Conservation (phyloP, 2,329 filamentous ascomycete species). For the Fusarium sp. region DNA sequence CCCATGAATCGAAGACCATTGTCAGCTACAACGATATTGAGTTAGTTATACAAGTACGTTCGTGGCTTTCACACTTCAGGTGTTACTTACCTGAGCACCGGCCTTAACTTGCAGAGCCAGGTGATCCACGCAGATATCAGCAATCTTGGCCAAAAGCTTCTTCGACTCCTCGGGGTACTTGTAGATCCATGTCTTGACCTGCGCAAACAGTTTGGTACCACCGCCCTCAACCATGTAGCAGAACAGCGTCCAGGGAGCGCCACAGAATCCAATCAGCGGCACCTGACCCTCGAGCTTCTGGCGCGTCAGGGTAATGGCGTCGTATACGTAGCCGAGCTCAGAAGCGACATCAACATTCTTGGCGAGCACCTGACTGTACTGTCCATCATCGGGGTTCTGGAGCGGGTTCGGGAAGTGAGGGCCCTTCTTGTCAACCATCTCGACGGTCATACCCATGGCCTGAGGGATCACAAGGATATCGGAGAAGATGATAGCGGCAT, state of each 20-base stretch:
- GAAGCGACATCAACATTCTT: conserved; percentile 86
- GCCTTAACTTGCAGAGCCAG: conserved; percentile 92
- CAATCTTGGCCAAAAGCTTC: conserved; percentile 88
- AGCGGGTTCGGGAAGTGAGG: conserved; percentile 94
- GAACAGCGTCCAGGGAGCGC: conserved; percentile 95
- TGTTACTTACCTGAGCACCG: conserved; percentile 80
- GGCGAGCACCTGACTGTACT: conserved; percentile 84
- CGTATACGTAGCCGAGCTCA: conserved; percentile 94
- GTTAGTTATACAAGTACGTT: conserved; percentile 6
- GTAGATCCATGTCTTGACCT: conserved; percentile 98
- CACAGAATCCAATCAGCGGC: conserved; percentile 95
- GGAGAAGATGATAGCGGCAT: conserved; percentile 98
- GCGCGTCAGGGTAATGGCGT: conserved; percentile 91
- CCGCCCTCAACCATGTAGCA: conserved; percentile 99
- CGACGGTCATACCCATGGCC: conserved; percentile 97
- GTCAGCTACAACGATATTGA: conserved; percentile 70
- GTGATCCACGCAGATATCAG: conserved; percentile 95
- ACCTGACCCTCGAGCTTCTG: conserved; percentile 90
- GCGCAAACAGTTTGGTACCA: conserved; percentile 93
- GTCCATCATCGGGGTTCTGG: conserved; percentile 81
- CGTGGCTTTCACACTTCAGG: neutral
- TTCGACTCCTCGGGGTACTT: conserved; percentile 86
- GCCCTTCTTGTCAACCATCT: conserved; percentile 98
- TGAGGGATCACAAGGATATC: conserved; percentile 98
- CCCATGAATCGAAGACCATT: conserved; percentile 99